phyloP scores from a whole-genome alignment of 345 rosid species.

The Populus pruinosa region DNA sequence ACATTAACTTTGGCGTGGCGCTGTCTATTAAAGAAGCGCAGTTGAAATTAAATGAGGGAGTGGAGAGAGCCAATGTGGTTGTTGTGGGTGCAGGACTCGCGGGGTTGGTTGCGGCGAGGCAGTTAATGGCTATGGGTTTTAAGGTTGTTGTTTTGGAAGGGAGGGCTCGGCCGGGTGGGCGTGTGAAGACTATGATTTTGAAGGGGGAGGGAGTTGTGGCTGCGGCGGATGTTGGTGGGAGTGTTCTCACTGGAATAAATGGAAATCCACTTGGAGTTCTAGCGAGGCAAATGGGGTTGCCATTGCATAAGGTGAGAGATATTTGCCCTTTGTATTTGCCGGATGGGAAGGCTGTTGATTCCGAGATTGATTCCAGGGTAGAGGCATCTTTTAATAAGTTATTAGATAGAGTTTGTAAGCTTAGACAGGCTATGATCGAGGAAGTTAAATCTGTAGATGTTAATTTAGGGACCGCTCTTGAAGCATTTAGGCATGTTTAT shows the following conservation, averaged over 20 bases:
- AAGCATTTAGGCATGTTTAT: slow-evolving; percentile 70
- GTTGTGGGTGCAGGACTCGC: slow-evolving; percentile 86
- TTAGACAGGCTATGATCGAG: slow-evolving; percentile 91
- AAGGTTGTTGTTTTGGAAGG: slow-evolving; percentile 90
- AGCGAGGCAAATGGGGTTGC: slow-evolving; percentile 79
- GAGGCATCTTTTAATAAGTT: slow-evolving; percentile 84
- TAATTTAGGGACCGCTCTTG: slow-evolving; percentile 79
- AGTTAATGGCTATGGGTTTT: slow-evolving; percentile 77
- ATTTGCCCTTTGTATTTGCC: slow-evolving; percentile 88
- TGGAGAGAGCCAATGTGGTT: slow-evolving; percentile 68
- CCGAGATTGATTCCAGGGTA: slow-evolving; percentile 70
- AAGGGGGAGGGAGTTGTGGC: slow-evolving; percentile 74
- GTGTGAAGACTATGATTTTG: slow-evolving; percentile 80
- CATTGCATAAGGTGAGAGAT: slow-evolving; percentile 96
- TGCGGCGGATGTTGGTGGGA: slow-evolving; percentile 85
- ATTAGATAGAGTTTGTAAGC: slow-evolving; percentile 89
- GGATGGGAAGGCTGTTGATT: slow-evolving; percentile 67
- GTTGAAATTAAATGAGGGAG: slow-evolving; percentile 43
- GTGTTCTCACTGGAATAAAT: slow-evolving; percentile 92
- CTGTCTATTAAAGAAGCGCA: slow-evolving; percentile 69
- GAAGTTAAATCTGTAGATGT: slow-evolving; percentile 87
- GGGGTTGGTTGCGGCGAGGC: slow-evolving; percentile 86
- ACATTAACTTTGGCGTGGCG: slow-evolving; percentile 76
- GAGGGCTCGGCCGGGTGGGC: slow-evolving; percentile 76
- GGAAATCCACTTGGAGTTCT: slow-evolving; percentile 93